These are phyloP conservation scores for Trypanosoma mega DNA, from an alignment of 208 protist species.

Conservation along the genomic window DNA sequence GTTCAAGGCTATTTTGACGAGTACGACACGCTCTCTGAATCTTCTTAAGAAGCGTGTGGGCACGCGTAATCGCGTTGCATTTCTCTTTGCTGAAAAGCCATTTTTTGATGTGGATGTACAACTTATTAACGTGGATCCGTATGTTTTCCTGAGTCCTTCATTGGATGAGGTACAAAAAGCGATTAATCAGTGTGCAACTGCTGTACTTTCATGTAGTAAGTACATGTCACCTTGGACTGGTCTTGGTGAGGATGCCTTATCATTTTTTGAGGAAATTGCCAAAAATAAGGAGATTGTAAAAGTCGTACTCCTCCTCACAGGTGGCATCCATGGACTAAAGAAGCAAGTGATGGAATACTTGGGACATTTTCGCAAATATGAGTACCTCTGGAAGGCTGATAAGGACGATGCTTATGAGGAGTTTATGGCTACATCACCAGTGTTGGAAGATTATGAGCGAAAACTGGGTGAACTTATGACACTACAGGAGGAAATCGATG, in stretches of 20 bases:
- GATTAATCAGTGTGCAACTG: conserved; percentile 93
- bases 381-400: conserved; percentile 95
- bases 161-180: conserved; percentile 94
- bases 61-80: conserved; percentile 87
- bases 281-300: conserved; percentile 95
- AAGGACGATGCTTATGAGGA: conserved; percentile 92
- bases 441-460: conserved; percentile 93
- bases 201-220: conserved; percentile 91
- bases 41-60: conserved; percentile 92
- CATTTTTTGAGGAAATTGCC: conserved; percentile 93
- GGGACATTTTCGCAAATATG: conserved; percentile 88
- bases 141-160: conserved; percentile 92
- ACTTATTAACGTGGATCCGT: conserved; percentile 89
- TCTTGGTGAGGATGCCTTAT: conserved; percentile 54
- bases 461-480: conserved; percentile 89
- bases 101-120: conserved; percentile 96
- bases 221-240: conserved; percentile 86
- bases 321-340: conserved; percentile 91
- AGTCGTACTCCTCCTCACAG: conserved; percentile 93
- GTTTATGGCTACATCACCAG: conserved; percentile 80
- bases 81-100: conserved; percentile 92
- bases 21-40: conserved; percentile 89
- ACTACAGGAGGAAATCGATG: conserved; percentile 90
- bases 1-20: conserved; percentile 92
- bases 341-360: conserved; percentile 94